A percentile compares a stretch with the other conserved stretches of the same genome.
Evolutionary conservation across 345 rosid species (phyloP).

Genomic region (Populus simonii): DNA sequence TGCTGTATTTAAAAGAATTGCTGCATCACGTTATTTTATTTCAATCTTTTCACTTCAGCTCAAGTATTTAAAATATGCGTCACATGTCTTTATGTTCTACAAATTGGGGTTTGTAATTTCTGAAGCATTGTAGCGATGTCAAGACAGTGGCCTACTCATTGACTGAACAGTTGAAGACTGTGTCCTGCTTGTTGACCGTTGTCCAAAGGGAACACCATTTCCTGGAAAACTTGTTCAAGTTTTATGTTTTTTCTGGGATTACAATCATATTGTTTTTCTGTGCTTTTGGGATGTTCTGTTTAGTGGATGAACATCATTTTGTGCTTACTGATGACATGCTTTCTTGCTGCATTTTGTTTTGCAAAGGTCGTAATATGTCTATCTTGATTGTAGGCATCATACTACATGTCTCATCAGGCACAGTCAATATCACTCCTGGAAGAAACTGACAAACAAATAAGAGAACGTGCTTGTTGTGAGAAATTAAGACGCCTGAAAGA

Average conservation of each 20-base stretch:
- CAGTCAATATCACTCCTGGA: constrained; percentile 79
- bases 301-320: background rate
- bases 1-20: background rate
- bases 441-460: constrained; percentile 90
- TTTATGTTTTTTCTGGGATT: background rate
- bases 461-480: constrained; percentile 61
- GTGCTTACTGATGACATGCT: background rate
- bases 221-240: background rate
- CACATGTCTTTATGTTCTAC: no score
- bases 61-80: no score
- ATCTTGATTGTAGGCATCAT: constrained; percentile 62
- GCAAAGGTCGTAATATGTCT: background rate
- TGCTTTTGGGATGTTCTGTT: background rate
- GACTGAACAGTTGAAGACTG: no score
- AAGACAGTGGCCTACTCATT: no score
- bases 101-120: no score
- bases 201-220: background rate
- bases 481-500: constrained; percentile 85
- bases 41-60: no score
- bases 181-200: background rate
- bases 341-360: background rate
- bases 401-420: constrained; percentile 82
- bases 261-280: background rate
- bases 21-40: background rate
- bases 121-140: no score